Base-by-base conservation (phyloP, 2,329 filamentous ascomycete genomes). In the Penicillium aurantiogriseum region DNA sequence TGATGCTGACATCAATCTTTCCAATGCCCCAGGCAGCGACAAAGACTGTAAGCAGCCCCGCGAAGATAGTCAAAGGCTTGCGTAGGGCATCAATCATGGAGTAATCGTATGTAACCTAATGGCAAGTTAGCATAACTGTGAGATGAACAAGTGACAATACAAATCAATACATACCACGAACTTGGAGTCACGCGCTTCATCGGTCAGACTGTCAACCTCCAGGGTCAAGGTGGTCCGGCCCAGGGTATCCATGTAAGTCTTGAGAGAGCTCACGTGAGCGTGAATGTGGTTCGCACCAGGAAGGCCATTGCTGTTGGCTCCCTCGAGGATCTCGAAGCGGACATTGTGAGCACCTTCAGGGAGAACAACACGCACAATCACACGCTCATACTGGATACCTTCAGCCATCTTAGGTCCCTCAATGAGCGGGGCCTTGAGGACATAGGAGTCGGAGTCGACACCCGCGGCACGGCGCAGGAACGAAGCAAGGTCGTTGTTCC, bases 191-290 rank as follows among this genome's bases (percentile, higher is more conserved):
- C 92, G 85, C 69, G 92, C 85, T 65, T 97, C 94, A 67, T 99
- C 94, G 1, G 95, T 90, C 51, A 97, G 80, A 74, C 97, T 97
- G 66, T 87, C 83, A 8, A 91, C 90, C 60, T 88, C 89, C 69
- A 99, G 82, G 50, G 84, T 88, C 59, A 99, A 81, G 0, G 88
- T 84, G 0, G 93, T 95, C 62, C 94, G 90, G 60, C 94, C 94
- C 33, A 93, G 69, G 0, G 94, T 97, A 76, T 99, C 94, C 78
- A 99, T 89, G 77, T 92, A 99, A 0, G 92, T 97, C 75, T 87
- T 88, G 78, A 94, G 85, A n/a, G 88, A 77, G 62, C 83, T 84
- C 21, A 81, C 77, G n/a, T 79, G 76, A 60, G 85, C 83, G 48
- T 83, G 80, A 48, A 85, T 80, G 51, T 71, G 64, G 59, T 66